Conservation (phyloP, 441 rosid species). For the Corymbia citriodora region DNA sequence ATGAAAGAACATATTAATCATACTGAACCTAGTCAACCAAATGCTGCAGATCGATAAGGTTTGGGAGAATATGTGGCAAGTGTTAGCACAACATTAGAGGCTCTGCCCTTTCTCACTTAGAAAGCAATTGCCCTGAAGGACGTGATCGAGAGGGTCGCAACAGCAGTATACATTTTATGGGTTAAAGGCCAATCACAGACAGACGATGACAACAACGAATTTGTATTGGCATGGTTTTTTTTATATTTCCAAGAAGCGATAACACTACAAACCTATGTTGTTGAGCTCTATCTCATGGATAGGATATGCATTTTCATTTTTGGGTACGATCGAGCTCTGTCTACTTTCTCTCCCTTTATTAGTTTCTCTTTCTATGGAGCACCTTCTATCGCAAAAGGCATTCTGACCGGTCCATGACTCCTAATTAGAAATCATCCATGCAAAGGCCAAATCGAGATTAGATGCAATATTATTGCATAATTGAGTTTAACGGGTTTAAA, state of each 20-base stretch:
- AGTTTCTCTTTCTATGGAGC: background rate
- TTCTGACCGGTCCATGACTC: background rate
- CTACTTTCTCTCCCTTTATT: background rate
- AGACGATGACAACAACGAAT: too few relatives aligned
- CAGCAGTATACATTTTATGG: background rate
- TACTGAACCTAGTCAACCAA: background rate
- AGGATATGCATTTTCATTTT: background rate
- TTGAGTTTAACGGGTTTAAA: background rate
- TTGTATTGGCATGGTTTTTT: background rate
- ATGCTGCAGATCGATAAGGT: background rate
- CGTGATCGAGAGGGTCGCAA: background rate
- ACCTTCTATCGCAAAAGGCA: background rate
- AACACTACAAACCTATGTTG: background rate
- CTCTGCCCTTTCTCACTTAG: background rate
- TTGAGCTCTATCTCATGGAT: slow-evolving; percentile 5
- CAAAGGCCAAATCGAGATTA: background rate
- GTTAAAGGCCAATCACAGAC: background rate
- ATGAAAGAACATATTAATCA: background rate
- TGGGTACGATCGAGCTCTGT: background rate
- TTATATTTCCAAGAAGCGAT: background rate
- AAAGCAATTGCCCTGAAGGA: background rate
- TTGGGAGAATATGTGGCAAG: accelerated
- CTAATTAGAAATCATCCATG: background rate
- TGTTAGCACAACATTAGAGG: background rate
- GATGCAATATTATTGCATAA: background rate